These are phyloP conservation scores for Deuterostichococcus epilithicus DNA, from an alignment of 139 green algal species.

Conservation along the genomic window DNA sequence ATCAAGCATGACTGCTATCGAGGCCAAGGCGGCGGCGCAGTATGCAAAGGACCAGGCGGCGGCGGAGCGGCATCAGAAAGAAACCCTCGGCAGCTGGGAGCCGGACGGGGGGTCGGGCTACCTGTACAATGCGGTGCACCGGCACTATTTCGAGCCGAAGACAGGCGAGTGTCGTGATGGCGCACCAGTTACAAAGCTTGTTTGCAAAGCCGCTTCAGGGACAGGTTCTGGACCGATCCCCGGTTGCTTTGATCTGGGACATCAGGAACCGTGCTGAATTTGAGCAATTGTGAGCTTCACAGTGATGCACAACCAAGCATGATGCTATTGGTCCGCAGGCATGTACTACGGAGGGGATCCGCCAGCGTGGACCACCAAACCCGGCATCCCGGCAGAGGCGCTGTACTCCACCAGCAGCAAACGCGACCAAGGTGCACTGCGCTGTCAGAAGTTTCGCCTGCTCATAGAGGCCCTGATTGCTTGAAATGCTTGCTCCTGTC, in stretches of 20 bases:
- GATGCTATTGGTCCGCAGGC: neutral
- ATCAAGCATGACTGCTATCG: constrained; percentile 29
- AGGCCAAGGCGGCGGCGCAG: constrained; percentile 24
- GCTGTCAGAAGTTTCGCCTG: neutral
- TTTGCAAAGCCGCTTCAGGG: no score
- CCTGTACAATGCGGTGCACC: constrained; percentile 63
- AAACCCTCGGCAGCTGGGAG: constrained; percentile 20
- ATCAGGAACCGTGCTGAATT: no score
- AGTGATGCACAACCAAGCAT: neutral
- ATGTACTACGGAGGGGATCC: constrained; percentile 81
- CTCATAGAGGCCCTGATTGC: no score
- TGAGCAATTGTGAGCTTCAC: no score
- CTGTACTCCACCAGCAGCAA: constrained; percentile 28
- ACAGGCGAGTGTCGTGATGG: no score
- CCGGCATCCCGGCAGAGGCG: constrained; percentile 46
- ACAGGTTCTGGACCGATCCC: no score
- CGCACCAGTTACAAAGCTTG: no score
- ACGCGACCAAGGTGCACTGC: constrained; percentile 10
- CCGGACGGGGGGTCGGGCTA: constrained; percentile 40
- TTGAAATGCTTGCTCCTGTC: no score
- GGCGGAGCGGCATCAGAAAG: neutral
- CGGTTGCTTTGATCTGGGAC: no score
- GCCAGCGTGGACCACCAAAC: constrained; percentile 50
- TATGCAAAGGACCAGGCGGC: constrained; percentile 27
- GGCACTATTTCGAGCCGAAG: constrained; percentile 67